Evolutionary conservation across 495 filamentous ascomycete species (phyloP).

Genomic region (Letharia columbiana): DNA sequence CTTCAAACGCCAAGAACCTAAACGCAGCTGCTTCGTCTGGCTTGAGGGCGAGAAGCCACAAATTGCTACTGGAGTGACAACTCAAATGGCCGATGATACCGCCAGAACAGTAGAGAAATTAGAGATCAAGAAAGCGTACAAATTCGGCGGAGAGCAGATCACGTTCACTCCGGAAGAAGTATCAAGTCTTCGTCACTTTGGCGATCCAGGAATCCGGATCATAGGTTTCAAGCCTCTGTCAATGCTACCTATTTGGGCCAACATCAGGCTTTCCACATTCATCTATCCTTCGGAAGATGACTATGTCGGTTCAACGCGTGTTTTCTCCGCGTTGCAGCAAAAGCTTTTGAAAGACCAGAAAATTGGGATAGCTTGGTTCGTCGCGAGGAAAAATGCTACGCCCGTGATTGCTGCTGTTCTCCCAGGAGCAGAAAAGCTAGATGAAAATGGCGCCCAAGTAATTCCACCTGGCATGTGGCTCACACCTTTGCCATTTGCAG

Average conservation of each 20-base stretch:
- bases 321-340: constrained; percentile 84
- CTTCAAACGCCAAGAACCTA: constrained; percentile 71
- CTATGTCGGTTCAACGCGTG: constrained; percentile 81
- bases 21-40: constrained; percentile 76
- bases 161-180: constrained; percentile 78
- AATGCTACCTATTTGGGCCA: constrained; percentile 75
- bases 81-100: constrained; percentile 64
- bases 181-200: constrained; percentile 65
- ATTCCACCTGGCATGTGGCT: constrained; percentile 86
- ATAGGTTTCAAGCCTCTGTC: constrained; percentile 86
- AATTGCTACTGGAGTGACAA: constrained; percentile 64
- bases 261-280: constrained; percentile 74
- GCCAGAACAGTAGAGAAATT: constrained; percentile 65
- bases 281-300: constrained; percentile 91
- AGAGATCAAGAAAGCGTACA: constrained; percentile 87
- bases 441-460: constrained; percentile 56
- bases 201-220: constrained; percentile 73
- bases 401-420: constrained; percentile 75
- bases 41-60: constrained; percentile 73
- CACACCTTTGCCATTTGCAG: constrained; percentile 77
- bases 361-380: constrained; percentile 81
- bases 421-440: constrained; percentile 58
- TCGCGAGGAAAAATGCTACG: constrained; percentile 67
- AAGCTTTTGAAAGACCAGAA: constrained; percentile 72
- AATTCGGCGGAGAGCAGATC: constrained; percentile 86